Conservation (phyloP, 192 early-diverging fungal genomes). For the Backusella mclennaniae region DNA sequence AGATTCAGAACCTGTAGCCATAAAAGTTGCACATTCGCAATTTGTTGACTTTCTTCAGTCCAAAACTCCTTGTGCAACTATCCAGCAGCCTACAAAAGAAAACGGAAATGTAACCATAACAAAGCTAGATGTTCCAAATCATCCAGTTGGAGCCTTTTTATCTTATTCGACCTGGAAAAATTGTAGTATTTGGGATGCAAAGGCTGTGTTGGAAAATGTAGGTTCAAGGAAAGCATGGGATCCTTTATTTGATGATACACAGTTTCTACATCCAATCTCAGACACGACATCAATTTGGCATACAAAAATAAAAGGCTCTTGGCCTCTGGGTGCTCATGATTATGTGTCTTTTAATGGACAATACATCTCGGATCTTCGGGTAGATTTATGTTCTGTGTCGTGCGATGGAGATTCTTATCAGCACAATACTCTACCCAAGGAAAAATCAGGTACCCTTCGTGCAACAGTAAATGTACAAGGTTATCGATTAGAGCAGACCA, state of each 20-base stretch:
- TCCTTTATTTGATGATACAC: constrained; percentile 42
- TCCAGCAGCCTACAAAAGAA: background rate
- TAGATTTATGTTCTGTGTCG: constrained; percentile 22
- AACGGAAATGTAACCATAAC: constrained; percentile 27
- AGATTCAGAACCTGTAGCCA: background rate
- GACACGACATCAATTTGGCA: constrained; percentile 40
- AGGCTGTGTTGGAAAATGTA: constrained; percentile 43
- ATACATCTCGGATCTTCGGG: constrained; percentile 16
- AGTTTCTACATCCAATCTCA: constrained; percentile 35
- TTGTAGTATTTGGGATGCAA: constrained; percentile 49
- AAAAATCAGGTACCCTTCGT: constrained; percentile 19
- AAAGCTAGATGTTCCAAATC: constrained; percentile 35
- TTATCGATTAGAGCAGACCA: constrained; percentile 26
- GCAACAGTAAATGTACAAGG: constrained; percentile 17
- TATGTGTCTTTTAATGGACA: constrained; percentile 18
- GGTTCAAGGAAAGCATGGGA: constrained; percentile 41
- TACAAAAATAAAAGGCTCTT: constrained; percentile 42
- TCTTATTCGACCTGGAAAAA: constrained; percentile 41
- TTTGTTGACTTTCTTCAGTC: background rate
- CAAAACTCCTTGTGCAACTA: background rate
- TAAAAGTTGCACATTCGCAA: background rate
- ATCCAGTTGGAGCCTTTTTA: constrained; percentile 37
- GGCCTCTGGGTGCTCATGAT: constrained; percentile 30
- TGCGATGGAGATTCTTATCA: constrained; percentile 20
- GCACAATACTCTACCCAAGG: constrained; percentile 17